Evolutionary conservation across 2,329 filamentous ascomycete species (phyloP), one percentile per base, ranked within the genome.

Genomic region (Xylariaceae sp.): DNA sequence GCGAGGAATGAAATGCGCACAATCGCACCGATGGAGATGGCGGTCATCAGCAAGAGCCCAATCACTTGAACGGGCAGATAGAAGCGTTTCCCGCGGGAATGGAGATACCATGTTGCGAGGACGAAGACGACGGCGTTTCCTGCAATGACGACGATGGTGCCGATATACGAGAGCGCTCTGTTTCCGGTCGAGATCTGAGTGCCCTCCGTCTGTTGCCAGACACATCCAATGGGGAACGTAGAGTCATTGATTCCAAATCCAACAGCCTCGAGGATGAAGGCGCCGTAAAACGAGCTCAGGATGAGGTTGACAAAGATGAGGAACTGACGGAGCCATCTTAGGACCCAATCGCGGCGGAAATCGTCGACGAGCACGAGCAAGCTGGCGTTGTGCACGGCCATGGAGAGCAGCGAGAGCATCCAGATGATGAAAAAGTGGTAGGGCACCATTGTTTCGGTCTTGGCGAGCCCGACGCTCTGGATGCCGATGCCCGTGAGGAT

Each of bases 351-450:
- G 35, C 85, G 75, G 64, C 82, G 83, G 74, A 87, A 87, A 67
- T 88, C 85, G 68, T 82, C 81, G 1, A 85, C 82, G 39, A 88
- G 78, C 1, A 83, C 84, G n/a, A 88, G 76, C 13, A 88, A 74
- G 0, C 85, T 84, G 3, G 83, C 78, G 60, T 87, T 85, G 71
- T 88, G 86, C 2, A 86, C 87, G 0, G 84, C 82, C 63, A 84
- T 87, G 13, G 84, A 84, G 6, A 88, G 76, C 10, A 87, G 73
- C 0, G 83, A 84, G 1, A 88, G 74, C 75, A 88, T 85, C 86
- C 85, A 88, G 64, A 88, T 82, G 57, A 88, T 79, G 74, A 88
- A 88, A 75, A 88, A 88, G 72, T 89, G 86, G 69, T 89, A 89
- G 0, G 84, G 80, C 0, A 86, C 78, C 70, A 88, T 80, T 4